phyloP scores from a whole-genome alignment of 2,329 filamentous ascomycete species.

The Podosphaera leucotricha region DNA sequence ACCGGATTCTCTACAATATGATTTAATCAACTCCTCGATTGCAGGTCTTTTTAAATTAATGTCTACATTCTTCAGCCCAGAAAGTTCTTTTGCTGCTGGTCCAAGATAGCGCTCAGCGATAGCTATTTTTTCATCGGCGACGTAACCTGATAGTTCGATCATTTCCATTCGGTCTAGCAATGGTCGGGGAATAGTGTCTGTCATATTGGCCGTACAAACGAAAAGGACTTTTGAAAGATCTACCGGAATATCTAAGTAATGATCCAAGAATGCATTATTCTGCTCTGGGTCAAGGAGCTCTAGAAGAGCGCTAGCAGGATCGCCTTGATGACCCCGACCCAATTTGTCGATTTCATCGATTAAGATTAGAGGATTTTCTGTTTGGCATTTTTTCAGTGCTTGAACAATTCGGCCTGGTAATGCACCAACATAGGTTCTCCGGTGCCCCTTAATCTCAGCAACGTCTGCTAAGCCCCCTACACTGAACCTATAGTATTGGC shows the following conservation, averaged over 20 bases:
- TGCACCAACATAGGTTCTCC: slow-evolving; percentile 91
- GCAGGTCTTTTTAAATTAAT: slow-evolving; percentile 60
- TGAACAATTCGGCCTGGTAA: slow-evolving; percentile 93
- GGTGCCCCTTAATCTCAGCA: slow-evolving; percentile 85
- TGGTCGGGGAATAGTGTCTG: slow-evolving; percentile 88
- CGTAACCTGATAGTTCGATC: slow-evolving; percentile 83
- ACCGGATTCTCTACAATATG: slow-evolving; percentile 87
- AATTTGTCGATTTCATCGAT: slow-evolving; percentile 97
- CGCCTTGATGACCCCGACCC: slow-evolving; percentile 65
- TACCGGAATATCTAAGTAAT: slow-evolving; percentile 88
- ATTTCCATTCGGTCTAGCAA: slow-evolving; percentile 94
- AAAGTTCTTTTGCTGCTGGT: slow-evolving; percentile 47
- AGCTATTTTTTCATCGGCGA: slow-evolving; percentile 85
- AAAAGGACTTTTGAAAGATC: slow-evolving; percentile 93
- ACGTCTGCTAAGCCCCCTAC: slow-evolving; percentile 89
- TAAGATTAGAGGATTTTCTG: slow-evolving; percentile 83
- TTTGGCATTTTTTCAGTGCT: slow-evolving; percentile 82
- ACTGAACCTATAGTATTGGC: slow-evolving; percentile 93
- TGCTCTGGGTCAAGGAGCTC: slow-evolving; percentile 95
- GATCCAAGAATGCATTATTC: slow-evolving; percentile 83
- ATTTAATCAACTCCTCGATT: slow-evolving; percentile 90
- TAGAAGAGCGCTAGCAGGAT: slow-evolving; percentile 91
- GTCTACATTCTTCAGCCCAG: slow-evolving; percentile 57
- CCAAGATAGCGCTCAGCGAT: slow-evolving; percentile 87
- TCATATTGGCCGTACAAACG: slow-evolving; percentile 84